Evolutionary conservation across 139 green algal species (phyloP).

Genomic region (Choricystis sp.): DNA sequence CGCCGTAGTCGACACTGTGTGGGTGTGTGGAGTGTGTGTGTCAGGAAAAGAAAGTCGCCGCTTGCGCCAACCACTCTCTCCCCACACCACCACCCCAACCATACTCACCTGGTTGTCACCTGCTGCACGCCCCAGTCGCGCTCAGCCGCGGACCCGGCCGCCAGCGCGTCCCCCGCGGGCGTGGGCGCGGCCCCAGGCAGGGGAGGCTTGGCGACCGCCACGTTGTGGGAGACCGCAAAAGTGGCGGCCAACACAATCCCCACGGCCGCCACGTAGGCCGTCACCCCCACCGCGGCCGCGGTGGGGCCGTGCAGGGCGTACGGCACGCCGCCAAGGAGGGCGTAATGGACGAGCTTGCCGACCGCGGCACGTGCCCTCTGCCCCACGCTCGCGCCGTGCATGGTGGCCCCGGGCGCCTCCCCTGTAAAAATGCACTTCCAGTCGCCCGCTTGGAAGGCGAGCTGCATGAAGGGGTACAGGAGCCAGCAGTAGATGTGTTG

Average conservation of each 20-base stretch:
- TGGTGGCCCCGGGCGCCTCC: slow-evolving; percentile 38
- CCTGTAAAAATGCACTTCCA: slow-evolving; percentile 28
- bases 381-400: slow-evolving; percentile 43
- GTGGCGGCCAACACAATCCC: slow-evolving; percentile 55
- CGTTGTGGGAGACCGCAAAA: slow-evolving; percentile 71
- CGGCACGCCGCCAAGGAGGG: slow-evolving; percentile 41
- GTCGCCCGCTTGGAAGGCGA: slow-evolving; percentile 55
- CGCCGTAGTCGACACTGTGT: slow-evolving; percentile 75
- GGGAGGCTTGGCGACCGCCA: slow-evolving; percentile 51
- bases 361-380: slow-evolving; percentile 39
- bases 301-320: slow-evolving; percentile 25
- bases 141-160: background rate
- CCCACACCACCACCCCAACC: no score
- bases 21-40: no score
- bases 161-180: slow-evolving; percentile 1
- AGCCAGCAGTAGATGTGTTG: slow-evolving; percentile 79
- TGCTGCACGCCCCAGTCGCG: slow-evolving; percentile 62
- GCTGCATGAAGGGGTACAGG: slow-evolving; percentile 56
- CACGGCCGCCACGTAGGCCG: slow-evolving; percentile 35
- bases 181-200: slow-evolving; percentile 14
- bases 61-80: no score
- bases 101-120: slow-evolving; percentile 55
- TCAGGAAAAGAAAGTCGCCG: no score
- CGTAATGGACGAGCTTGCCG: slow-evolving; percentile 62
- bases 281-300: slow-evolving; percentile 24